Evolutionary conservation across 768 basidiomycete species (phyloP).

Genomic region (Xerocomellus chrysenteron): DNA sequence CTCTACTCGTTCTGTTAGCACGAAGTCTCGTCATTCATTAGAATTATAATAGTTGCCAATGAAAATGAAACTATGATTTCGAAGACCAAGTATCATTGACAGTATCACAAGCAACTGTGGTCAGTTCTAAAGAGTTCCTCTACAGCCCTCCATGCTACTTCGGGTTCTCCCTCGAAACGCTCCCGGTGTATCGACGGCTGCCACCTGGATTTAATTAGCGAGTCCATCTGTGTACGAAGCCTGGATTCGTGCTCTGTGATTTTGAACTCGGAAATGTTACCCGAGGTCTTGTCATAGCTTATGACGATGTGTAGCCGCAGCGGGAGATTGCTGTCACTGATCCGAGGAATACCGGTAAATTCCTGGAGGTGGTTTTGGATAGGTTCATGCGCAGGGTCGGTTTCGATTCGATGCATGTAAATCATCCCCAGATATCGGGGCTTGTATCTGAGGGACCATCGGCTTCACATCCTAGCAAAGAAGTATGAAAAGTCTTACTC

Average conservation of each 20-base stretch:
- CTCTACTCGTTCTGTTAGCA: not conserved
- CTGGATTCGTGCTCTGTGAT: not conserved
- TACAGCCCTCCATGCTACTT: conserved; percentile 13
- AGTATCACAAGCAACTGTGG: not conserved
- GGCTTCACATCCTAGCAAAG: not conserved
- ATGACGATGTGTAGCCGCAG: conserved; percentile 6
- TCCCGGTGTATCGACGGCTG: not conserved
- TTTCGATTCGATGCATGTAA: conserved; percentile 22
- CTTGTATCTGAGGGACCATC: not conserved
- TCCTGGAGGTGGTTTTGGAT: conserved; percentile 6
- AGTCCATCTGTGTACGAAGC: not conserved
- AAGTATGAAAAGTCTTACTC: not conserved
- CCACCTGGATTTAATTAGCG: not conserved
- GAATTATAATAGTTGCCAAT: not conserved
- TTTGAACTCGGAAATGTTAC: not conserved
- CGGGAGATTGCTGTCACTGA: not conserved
- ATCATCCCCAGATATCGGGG: conserved; percentile 12
- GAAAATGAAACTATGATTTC: not conserved
- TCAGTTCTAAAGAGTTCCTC: conserved; percentile 7
- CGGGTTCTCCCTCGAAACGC: conserved; percentile 9
- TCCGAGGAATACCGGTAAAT: not conserved
- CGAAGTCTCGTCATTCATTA: not conserved
- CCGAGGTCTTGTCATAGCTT: conserved; percentile 12
- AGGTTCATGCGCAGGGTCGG: conserved; percentile 5
- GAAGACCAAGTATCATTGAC: too few species aligned